phyloP scores from a whole-genome alignment of 768 basidiomycete species.

The Hortiboletus flavorubellus region DNA sequence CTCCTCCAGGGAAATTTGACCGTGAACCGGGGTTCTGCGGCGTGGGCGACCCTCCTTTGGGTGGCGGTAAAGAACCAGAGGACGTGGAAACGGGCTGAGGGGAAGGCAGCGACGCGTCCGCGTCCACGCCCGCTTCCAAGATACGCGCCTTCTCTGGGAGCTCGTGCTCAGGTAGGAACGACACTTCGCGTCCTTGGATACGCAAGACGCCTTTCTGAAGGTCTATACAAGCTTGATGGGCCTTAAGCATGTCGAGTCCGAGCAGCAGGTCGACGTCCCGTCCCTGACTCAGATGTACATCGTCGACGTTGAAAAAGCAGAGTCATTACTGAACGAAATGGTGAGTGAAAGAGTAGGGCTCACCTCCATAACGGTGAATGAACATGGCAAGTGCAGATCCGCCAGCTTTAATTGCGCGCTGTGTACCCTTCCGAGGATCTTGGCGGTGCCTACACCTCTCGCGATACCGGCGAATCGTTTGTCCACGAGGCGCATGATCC shows the following conservation, averaged over 20 bases:
- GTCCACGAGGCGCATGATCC: conserved; percentile 93
- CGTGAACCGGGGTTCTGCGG: conserved; percentile 41
- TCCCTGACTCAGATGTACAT: conserved; percentile 58
- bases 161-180: conserved; percentile 92
- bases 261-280: conserved; percentile 92
- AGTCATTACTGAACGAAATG: background rate
- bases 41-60: conserved; percentile 15
- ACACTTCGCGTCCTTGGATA: conserved; percentile 88
- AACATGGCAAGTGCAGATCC: conserved; percentile 81
- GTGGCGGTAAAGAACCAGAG: conserved; percentile 9
- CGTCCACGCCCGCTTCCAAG: conserved; percentile 33
- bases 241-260: conserved; percentile 99
- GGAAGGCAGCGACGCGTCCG: conserved; percentile 19
- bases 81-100: conserved; percentile 18
- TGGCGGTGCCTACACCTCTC: conserved; percentile 89
- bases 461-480: conserved; percentile 86
- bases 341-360: conserved; percentile 6
- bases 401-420: conserved; percentile 87
- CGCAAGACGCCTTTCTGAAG: conserved; percentile 83
- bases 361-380: conserved; percentile 95
- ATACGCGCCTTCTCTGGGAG: conserved; percentile 77
- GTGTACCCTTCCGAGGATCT: conserved; percentile 92
- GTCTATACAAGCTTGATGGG: conserved; percentile 95
- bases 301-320: background rate
- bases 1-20: conserved; percentile 63